Evolutionary conservation across 2,329 filamentous ascomycete species (phyloP), one percentile per base, ranked within the genome.

Genomic region (Fusarium sp.): DNA sequence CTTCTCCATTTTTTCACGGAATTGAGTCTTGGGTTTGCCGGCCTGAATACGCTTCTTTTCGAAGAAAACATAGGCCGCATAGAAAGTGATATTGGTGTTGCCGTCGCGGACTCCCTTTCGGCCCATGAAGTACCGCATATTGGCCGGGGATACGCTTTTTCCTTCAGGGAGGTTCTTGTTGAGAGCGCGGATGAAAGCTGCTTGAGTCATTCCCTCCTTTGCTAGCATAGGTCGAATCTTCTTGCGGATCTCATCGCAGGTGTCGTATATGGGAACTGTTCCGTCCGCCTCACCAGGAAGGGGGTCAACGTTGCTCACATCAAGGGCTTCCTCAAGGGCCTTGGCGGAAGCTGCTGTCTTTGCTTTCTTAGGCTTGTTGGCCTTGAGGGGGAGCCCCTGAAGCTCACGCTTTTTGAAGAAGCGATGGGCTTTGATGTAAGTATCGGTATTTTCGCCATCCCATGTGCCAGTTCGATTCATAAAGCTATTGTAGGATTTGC

Each of bases 21-120:
- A 83, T 75, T 86, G 83, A 22, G 78, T 82, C 81, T 90, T 90
- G 47, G 84, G 80, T 77, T 87, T 89, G 1, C 81, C 79, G 57
- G 87, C 81, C 73, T 83, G 83, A 59, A 90, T 78, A 20, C 88
- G 80, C 71, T 86, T 69, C 81, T 90, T 90, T 80, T 91, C 88
- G 72, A 90, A 90, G 76, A 85, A 89, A 25, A 88, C 83, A 74
- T 90, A 90, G 0, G 81, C 83, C 6, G 83, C 84, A 71, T 90
- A 90, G 74, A 85, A 90, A 3, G 86, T 80, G 13, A 73, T 71
- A 57, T 80, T 86, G 5, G 83, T 85, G 58, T 86, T 86, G 8
- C 88, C 88, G 4, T 81, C 80, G 14, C 79, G 80, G 0, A 83
- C 63, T 0, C 87, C 88, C 61, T 84, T 86, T 73, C 86, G 86